phyloP scores from a whole-genome alignment of 1,284 basidiomycete species.

The Microbotryum silenes-acaulis region DNA sequence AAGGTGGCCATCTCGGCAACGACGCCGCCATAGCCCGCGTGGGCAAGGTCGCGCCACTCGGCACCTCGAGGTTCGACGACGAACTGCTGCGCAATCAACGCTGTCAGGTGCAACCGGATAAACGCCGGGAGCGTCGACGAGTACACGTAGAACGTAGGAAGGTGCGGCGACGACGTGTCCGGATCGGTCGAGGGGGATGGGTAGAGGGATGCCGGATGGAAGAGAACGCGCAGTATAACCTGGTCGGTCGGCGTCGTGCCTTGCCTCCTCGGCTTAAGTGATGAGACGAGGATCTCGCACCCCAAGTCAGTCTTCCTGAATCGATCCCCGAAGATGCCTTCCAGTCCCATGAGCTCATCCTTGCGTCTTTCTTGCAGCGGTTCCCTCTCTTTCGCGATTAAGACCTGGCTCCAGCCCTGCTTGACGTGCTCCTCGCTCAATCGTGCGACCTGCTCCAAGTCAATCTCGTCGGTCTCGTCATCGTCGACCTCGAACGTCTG shows the following conservation, averaged over 20 bases:
- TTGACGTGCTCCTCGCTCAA: background rate
- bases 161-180: constrained; percentile 39
- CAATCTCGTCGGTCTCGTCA: constrained; percentile 5
- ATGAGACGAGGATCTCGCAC: constrained; percentile 37
- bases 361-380: constrained; percentile 53
- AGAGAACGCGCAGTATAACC: constrained; percentile 60
- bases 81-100: constrained; percentile 41
- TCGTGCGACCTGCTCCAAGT: background rate
- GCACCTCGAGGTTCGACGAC: constrained; percentile 36
- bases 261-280: constrained; percentile 10
- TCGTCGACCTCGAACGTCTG: constrained; percentile 45
- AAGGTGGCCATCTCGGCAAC: constrained; percentile 66
- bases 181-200: constrained; percentile 41
- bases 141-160: constrained; percentile 67
- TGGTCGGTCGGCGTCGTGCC: constrained; percentile 35
- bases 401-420: too few species aligned
- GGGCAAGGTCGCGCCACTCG: constrained; percentile 51
- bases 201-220: constrained; percentile 51
- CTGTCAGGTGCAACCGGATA: constrained; percentile 73
- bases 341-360: constrained; percentile 60
- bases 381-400: constrained; percentile 34
- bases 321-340: constrained; percentile 48
- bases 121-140: constrained; percentile 69
- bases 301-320: constrained; percentile 33
- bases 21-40: constrained; percentile 61